Percentiles rank a stretch among this genome's conserved stretches.
phyloP scores from a whole-genome alignment of 768 basidiomycete species.

The Xerocomellus chrysenteron region DNA sequence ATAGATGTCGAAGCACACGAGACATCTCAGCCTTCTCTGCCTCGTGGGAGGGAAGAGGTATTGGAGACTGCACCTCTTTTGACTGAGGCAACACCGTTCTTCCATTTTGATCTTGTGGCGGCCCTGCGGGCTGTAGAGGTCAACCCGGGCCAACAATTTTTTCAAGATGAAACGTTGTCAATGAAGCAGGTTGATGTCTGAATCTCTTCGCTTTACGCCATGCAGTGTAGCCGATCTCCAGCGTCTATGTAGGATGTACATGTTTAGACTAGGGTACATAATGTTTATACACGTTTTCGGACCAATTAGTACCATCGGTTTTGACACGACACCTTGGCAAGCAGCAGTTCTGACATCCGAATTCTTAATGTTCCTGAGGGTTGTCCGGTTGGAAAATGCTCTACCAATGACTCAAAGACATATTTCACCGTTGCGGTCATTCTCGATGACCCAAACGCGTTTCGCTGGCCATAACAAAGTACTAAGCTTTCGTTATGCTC shows the following conservation, averaged over 20 bases:
- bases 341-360: not conserved
- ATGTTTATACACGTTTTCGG: not conserved
- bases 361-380: conserved; percentile 10
- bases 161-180: conserved; percentile 3
- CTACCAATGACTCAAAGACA: conserved; percentile 1
- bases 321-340: not conserved
- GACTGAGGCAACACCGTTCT: conserved; percentile 68
- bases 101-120: conserved; percentile 82
- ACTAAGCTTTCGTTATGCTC: not conserved
- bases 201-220: not conserved
- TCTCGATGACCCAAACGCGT: conserved; percentile 25
- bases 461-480: conserved; percentile 46
- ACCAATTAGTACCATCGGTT: no score
- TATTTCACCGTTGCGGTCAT: conserved; percentile 15
- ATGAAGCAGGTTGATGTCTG: conserved; percentile 7
- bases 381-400: not conserved
- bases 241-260: not conserved
- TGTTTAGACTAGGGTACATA: not conserved
- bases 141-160: conserved; percentile 17
- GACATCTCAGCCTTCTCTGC: conserved; percentile 8
- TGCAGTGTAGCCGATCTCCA: not conserved
- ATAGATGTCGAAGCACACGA: conserved; percentile 37
- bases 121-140: conserved; percentile 72
- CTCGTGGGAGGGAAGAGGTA: not conserved
- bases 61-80: conserved; percentile 37